These are phyloP conservation scores for Epichloe bromicola DNA, from an alignment of 2,329 filamentous ascomycete genomes.

Conservation along the genomic window DNA sequence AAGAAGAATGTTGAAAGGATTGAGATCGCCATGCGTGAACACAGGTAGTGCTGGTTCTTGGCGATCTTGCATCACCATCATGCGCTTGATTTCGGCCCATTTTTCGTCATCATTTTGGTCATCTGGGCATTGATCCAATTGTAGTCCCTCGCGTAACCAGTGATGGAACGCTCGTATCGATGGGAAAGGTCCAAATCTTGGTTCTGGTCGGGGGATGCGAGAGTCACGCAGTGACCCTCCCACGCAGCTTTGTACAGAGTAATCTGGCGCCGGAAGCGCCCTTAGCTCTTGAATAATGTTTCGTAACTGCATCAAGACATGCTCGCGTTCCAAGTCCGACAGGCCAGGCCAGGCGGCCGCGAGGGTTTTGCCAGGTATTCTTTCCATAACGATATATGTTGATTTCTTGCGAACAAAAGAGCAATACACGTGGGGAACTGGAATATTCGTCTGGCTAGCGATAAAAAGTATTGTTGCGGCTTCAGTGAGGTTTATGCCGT, in stretches of 20 bases:
- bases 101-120: slow-evolving; percentile 10
- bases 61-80: slow-evolving; percentile 22
- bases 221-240: slow-evolving; percentile 17
- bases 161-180: slow-evolving; percentile 19
- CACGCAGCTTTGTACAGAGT: slow-evolving; percentile 12
- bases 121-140: slow-evolving; percentile 10
- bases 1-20: slow-evolving; percentile 29
- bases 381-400: slow-evolving; percentile 34
- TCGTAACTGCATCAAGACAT: slow-evolving; percentile 12
- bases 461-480: slow-evolving; percentile 12
- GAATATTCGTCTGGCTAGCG: slow-evolving; percentile 10
- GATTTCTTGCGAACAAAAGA: slow-evolving; percentile 23
- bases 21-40: slow-evolving; percentile 35
- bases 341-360: slow-evolving; percentile 7
- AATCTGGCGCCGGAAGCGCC: slow-evolving; percentile 9
- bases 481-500: slow-evolving; percentile 7
- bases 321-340: slow-evolving; percentile 3
- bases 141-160: slow-evolving; percentile 17
- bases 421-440: slow-evolving; percentile 11
- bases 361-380: slow-evolving; percentile 14
- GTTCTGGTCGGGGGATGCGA: slow-evolving; percentile 10
- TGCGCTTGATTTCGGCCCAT: slow-evolving; percentile 17
- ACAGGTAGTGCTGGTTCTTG: slow-evolving; percentile 21
- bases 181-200: slow-evolving; percentile 19
- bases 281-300: slow-evolving; percentile 13